A percentile compares a stretch with the other conserved stretches of the same genome.
These are phyloP conservation scores for Dendrothele bispora DNA, from an alignment of 768 basidiomycete genomes.

Conservation along the genomic window DNA sequence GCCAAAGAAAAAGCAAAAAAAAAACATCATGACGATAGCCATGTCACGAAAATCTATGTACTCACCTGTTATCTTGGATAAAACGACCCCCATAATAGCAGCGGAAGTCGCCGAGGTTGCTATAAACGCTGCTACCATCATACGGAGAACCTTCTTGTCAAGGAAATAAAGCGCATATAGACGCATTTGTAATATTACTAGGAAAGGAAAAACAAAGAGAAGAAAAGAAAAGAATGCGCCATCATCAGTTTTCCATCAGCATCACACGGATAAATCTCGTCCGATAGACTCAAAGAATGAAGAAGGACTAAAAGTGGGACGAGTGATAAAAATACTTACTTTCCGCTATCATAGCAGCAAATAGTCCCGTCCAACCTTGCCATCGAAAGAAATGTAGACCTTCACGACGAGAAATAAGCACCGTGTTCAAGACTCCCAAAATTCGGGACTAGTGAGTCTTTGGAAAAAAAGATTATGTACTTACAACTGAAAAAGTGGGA, in stretches of 20 bases:
- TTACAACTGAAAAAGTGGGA: slow-evolving; percentile 32
- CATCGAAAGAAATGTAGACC: slow-evolving; percentile 51
- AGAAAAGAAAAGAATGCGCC: neutral
- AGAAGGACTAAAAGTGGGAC: neutral
- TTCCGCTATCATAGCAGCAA: slow-evolving; percentile 55
- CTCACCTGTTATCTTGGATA: slow-evolving; percentile 42
- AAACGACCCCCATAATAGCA: slow-evolving; percentile 46
- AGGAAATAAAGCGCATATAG: slow-evolving; percentile 62
- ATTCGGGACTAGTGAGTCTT: neutral
- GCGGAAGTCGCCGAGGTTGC: slow-evolving; percentile 39
- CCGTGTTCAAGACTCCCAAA: neutral
- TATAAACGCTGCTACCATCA: slow-evolving; percentile 45
- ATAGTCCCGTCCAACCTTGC: slow-evolving; percentile 62
- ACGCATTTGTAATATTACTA: slow-evolving; percentile 62
- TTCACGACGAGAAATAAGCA: slow-evolving; percentile 16
- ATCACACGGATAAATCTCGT: neutral
- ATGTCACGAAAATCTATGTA: no score
- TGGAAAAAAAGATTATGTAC: slow-evolving; percentile 13
- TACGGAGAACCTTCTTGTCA: slow-evolving; percentile 46
- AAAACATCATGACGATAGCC: no score
- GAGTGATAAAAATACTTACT: slow-evolving; percentile 29
- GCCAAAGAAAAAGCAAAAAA: no score
- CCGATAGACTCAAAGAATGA: neutral
- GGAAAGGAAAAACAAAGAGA: no score
- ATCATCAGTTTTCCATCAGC: neutral